phyloP scores from a whole-genome alignment of 192 early-diverging fungal genomes.

The Backusella tarrabulga region DNA sequence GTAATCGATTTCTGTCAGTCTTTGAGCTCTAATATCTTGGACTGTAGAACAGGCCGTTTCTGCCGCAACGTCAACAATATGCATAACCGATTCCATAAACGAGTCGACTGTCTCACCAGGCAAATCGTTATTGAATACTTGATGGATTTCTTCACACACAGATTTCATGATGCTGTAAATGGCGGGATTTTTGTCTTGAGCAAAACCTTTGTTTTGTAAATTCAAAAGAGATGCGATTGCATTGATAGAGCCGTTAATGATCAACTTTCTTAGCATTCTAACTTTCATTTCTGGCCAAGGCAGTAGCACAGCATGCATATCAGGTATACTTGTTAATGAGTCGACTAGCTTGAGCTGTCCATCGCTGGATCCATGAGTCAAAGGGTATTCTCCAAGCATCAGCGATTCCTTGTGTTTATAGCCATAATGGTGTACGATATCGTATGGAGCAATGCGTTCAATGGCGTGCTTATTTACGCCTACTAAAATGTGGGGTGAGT shows the following conservation, averaged over 20 bases:
- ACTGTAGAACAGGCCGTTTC: constrained; percentile 53
- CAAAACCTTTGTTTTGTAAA: constrained; percentile 54
- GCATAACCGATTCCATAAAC: constrained; percentile 40
- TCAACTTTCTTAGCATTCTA: constrained; percentile 54
- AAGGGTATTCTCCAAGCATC: background rate
- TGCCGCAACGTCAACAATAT: constrained; percentile 38
- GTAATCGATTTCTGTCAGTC: constrained; percentile 57
- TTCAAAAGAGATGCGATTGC: constrained; percentile 59
- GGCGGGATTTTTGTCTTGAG: constrained; percentile 12
- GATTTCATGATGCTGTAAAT: constrained; percentile 7
- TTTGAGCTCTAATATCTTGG: constrained; percentile 42
- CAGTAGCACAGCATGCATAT: constrained; percentile 27
- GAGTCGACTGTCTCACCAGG: constrained; percentile 34
- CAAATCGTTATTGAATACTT: constrained; percentile 34
- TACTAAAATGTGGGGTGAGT: constrained; percentile 10
- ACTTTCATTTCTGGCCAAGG: constrained; percentile 45
- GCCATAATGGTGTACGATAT: constrained; percentile 26
- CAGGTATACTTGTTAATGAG: constrained; percentile 10
- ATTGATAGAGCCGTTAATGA: constrained; percentile 67
- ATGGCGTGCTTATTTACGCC: constrained; percentile 33
- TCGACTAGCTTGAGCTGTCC: background rate
- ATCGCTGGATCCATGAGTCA: background rate
- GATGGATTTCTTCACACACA: constrained; percentile 28
- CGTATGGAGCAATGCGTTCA: constrained; percentile 18
- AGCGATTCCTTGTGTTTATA: constrained; percentile 14